These are phyloP conservation scores for Trichosporon ovoides DNA, from an alignment of 1,284 basidiomycete genomes.

Conservation along the genomic window DNA sequence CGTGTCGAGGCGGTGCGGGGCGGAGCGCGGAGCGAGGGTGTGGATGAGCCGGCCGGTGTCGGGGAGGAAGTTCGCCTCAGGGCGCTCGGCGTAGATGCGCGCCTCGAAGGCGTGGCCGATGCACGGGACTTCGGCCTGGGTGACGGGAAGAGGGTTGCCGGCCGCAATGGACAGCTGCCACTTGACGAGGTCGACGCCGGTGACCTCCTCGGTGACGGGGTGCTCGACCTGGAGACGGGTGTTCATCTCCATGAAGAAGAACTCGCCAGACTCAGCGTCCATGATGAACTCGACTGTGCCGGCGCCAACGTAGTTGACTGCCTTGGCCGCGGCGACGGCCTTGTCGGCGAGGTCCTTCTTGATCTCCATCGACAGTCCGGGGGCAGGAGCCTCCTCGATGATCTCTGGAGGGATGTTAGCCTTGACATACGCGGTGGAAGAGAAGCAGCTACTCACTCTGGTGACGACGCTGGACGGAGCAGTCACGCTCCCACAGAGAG, in stretches of 20 bases:
- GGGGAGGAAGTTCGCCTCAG: conserved; percentile 83
- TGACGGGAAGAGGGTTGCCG: conserved; percentile 74
- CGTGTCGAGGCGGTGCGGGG: conserved; percentile 79
- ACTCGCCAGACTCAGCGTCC: conserved; percentile 74
- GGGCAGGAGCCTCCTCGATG: conserved; percentile 72
- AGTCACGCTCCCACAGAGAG: conserved; percentile 88
- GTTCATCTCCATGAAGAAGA: conserved; percentile 96
- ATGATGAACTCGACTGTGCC: conserved; percentile 93
- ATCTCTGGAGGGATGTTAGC: conserved; percentile 30
- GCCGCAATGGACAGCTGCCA: conserved; percentile 92
- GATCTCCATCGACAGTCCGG: conserved; percentile 68
- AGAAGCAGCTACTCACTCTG: conserved; percentile 60
- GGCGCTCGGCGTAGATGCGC: conserved; percentile 94
- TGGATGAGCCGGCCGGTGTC: conserved; percentile 79
- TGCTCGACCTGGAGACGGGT: conserved; percentile 91
- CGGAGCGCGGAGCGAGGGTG: conserved; percentile 54
- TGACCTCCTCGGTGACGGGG: conserved; percentile 93
- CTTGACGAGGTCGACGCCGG: conserved; percentile 83
- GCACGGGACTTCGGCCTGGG: conserved; percentile 70
- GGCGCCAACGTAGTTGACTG: conserved; percentile 83
- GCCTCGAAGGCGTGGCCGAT: conserved; percentile 92
- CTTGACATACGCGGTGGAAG: not conserved
- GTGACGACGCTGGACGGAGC: conserved; percentile 86
- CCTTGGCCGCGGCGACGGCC: conserved; percentile 83
- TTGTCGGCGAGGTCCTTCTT: conserved; percentile 76